Base-by-base conservation (phyloP, 805 yeast genomes). In the Pichia ethanolica region DNA sequence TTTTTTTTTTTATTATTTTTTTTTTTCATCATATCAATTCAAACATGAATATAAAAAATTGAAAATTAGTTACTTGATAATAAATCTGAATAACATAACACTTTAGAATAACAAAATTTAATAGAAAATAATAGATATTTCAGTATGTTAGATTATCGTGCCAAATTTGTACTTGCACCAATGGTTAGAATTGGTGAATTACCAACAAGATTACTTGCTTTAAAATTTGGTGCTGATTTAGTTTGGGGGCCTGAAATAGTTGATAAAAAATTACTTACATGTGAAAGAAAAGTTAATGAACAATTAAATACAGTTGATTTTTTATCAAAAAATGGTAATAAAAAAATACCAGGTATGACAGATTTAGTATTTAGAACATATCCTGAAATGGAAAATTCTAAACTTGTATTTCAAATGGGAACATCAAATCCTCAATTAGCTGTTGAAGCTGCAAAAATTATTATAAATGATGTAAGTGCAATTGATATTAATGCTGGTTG, bases 201-300 rank as follows among this genome's bases (percentile, higher is more conserved):
- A 5, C 98, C 99, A 6, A 83, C 89, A 8, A 73, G 99, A 49
- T 72, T 91, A 7, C 63, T 90, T 55, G 83, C 97, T 0, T 72
- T 93, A 27, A 78, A 77, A 55, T 74, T 87, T 63, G 97, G 97
- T 3, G 96, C 97, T 0, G 98, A 93, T 65, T 71, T 91, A 43
- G 98, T 93, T 5, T 93, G 99, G 99, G 80, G 83, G 37, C 99
- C 99, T 0, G 99, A 93, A 65, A 85, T 90, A 52, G 78, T 93
- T 26, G 99, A 93, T 64, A 86, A 83, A 64, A 89, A 89, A 63
- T 66, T 93, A 36, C 60, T 89, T 26, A 77, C 78, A 27, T 87
- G 95, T 61, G 74, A 74, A 34, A 73, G 98, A 54, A 68, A 72
- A 0, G 75, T 70, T 34, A 90, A 90, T 63, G 70, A 66, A 0